phyloP scores from a whole-genome alignment of 495 filamentous ascomycete species.

The Saxophila tyrrhenica region DNA sequence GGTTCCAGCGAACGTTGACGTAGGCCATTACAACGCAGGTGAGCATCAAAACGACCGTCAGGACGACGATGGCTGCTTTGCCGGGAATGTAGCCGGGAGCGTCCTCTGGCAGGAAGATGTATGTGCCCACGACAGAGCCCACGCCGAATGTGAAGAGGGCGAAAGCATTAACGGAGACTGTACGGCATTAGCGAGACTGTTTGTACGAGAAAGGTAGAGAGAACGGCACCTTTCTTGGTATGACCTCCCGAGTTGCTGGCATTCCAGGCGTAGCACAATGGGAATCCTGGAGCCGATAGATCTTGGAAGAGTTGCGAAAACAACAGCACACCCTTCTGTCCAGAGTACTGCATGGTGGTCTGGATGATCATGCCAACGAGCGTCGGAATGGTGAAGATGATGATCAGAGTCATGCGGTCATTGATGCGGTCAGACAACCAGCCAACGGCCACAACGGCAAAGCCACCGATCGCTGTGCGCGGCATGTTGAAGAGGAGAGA shows the following conservation, averaged over 20 bases:
- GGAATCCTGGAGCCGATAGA: slow-evolving; percentile 4
- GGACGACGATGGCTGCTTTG: slow-evolving; percentile 19
- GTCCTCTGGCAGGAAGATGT: slow-evolving; percentile 8
- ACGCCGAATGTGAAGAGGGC: slow-evolving; percentile 16
- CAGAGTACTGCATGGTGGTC: slow-evolving; percentile 8
- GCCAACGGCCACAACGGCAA: slow-evolving; percentile 8
- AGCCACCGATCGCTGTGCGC: slow-evolving; percentile 2
- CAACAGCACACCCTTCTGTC: not conserved
- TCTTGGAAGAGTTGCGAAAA: slow-evolving; percentile 34
- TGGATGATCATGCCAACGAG: slow-evolving; percentile 14
- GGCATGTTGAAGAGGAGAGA: slow-evolving; percentile 8
- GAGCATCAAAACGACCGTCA: not conserved
- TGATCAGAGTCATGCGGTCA: slow-evolving; percentile 4
- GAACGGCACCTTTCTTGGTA: slow-evolving; percentile 18
- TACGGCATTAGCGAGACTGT: too few relatives aligned
- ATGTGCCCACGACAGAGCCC: slow-evolving; percentile 14
- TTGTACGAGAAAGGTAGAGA: too few relatives aligned
- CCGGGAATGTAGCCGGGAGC: slow-evolving; percentile 16
- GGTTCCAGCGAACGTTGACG: slow-evolving; percentile 6
- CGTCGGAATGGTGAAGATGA: slow-evolving; percentile 1
- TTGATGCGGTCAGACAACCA: slow-evolving; percentile 5
- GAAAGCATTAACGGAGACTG: slow-evolving; percentile 16
- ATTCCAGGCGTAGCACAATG: slow-evolving; percentile 16
- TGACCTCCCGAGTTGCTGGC: slow-evolving; percentile 13
- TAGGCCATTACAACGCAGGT: slow-evolving; percentile 3